Evolutionary conservation across 2,329 filamentous ascomycete species (phyloP), one percentile per base, ranked within the genome.

Genomic region (Penicillium thymicola): DNA sequence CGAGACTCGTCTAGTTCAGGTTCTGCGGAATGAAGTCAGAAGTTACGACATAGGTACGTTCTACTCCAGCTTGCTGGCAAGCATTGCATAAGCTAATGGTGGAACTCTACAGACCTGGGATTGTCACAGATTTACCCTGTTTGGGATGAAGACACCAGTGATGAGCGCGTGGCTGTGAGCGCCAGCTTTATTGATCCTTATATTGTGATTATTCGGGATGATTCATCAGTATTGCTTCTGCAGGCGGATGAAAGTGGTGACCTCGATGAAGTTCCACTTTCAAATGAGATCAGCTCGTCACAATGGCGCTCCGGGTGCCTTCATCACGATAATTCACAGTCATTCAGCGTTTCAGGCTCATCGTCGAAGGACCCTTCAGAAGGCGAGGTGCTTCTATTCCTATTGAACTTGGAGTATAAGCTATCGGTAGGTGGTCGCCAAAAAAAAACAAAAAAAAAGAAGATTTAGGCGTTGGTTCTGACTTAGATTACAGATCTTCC

Each of bases 41-140:
- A 93, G 89, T 59, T 99, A 97, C 66, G 92, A 97, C 72, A 88
- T 88, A 74, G 88, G 90, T 93, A 74, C 81, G 87, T 80, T 43
- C 45, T 53, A 34, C 14, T 16, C 21, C 11, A 49, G 25, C 54
- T 18, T 44, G 34, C 36, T 23, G 34, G 30, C 32, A 41, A 41
- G 18, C 41, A 11, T 38, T 43, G 30, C n/a, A 36, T 34, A 42
- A n/a, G 46, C 54, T 56, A 36, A 56, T 45, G 11, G 2, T 43
- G n/a, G 18, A 10, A 16, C 27, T 38, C 30, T 27, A 32, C 67
- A 91, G 90, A 96, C 72, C 83, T 99, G 57, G 90, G 89, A 11
- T 82, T 99, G 51, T 87, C 88, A 44, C 93, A 97, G 68, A 97
- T 99, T 53, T 82, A 97, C 48, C 91, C 92, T 0, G 91, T 97